Evolutionary conservation across 495 filamentous ascomycete genomes (phyloP).

Genomic region (Aspergillus incahuasiensis): DNA sequence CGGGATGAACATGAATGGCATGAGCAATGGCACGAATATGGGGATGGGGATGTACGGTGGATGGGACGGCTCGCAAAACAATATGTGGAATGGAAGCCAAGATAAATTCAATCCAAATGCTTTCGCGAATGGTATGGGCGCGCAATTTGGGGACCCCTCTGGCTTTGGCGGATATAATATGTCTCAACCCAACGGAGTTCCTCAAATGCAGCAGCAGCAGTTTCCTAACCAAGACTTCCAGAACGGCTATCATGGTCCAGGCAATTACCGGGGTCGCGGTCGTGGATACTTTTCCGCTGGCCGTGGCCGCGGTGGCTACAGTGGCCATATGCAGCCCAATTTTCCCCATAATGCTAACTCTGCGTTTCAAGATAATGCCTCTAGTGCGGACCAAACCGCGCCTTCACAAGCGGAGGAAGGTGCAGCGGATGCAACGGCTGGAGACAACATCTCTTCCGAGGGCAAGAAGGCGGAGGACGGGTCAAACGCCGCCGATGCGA

Average conservation of each 20-base stretch:
- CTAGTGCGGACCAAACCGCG: conserved; percentile 19
- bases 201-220: conserved; percentile 49
- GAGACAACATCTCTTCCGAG: conserved; percentile 7
- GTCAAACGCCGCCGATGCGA: conserved; percentile 26
- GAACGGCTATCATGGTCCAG: conserved; percentile 59
- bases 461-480: conserved; percentile 25
- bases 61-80: conserved; percentile 57
- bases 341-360: conserved; percentile 35
- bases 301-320: conserved; percentile 51
- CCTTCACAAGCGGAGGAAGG: conserved; percentile 25
- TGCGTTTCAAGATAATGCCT: conserved; percentile 30
- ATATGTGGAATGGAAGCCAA: conserved; percentile 70
- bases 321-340: conserved; percentile 34
- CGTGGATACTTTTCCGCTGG: conserved; percentile 51
- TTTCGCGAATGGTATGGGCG: conserved; percentile 75
- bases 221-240: conserved; percentile 54
- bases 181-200: conserved; percentile 51
- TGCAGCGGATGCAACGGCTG: conserved; percentile 16
- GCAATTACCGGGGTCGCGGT: conserved; percentile 62
- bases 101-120: conserved; percentile 64
- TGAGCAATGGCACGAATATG: conserved; percentile 86
- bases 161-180: conserved; percentile 72
- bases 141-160: conserved; percentile 78
- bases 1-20: conserved; percentile 89
- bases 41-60: conserved; percentile 63